These are phyloP conservation scores for Yamadazyma nakazawae DNA, from an alignment of 805 yeast genomes.

Conservation along the genomic window DNA sequence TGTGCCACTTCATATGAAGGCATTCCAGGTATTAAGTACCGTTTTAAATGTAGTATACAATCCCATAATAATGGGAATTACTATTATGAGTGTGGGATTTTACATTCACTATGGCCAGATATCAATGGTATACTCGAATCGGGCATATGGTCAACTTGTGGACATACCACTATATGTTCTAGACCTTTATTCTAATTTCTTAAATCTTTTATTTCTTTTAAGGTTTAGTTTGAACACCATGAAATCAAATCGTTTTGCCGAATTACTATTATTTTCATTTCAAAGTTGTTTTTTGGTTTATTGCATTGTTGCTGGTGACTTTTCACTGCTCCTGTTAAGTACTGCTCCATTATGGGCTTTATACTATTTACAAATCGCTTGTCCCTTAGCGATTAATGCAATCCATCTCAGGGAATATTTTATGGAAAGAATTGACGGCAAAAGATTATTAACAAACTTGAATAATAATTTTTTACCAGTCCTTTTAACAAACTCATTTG, in stretches of 20 bases:
- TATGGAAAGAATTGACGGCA: not conserved
- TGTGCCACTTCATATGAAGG: constrained; percentile 4
- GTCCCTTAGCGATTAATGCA: constrained; percentile 13
- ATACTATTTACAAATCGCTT: constrained; percentile 11
- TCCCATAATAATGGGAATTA: constrained; percentile 1
- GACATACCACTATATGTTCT: not conserved
- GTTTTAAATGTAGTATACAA: not conserved
- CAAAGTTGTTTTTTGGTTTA: constrained; percentile 14
- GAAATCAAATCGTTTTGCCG: constrained; percentile 14
- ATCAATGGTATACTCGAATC: not conserved
- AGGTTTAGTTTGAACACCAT: constrained; percentile 19
- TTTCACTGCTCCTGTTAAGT: not conserved
- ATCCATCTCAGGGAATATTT: constrained; percentile 10
- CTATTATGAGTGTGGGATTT: not conserved
- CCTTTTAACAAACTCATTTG: constrained; percentile 33
- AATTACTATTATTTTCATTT: constrained; percentile 19
- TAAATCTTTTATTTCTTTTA: constrained; percentile 27
- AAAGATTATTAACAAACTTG: constrained; percentile 19
- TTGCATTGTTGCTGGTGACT: constrained; percentile 11
- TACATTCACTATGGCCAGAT: constrained; percentile 1
- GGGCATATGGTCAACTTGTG: not conserved
- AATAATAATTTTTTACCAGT: constrained; percentile 36
- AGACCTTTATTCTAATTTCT: constrained; percentile 23
- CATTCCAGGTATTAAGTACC: not conserved
- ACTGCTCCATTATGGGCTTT: not conserved